Evolutionary conservation across 371 early-diverging fungal species (phyloP).

Genomic region (Circinella umbellata): DNA sequence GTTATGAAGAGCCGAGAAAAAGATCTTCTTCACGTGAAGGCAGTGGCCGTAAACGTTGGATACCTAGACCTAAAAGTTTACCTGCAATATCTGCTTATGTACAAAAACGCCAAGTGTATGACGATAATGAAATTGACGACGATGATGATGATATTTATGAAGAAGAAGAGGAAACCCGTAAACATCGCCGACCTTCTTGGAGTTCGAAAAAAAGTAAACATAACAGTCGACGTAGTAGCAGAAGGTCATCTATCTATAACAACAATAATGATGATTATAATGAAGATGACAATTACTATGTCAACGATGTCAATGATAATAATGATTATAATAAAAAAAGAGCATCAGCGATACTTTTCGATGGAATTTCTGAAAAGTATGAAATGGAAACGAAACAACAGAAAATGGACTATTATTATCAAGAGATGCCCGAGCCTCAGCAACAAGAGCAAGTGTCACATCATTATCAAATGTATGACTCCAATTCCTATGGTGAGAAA

Average conservation of each 20-base stretch:
- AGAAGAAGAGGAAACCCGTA: background rate
- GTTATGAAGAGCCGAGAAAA: background rate
- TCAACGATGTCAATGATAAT: background rate
- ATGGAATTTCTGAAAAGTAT: slow-evolving; percentile 2
- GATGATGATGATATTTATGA: background rate
- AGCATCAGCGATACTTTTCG: background rate
- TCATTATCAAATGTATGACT: too few relatives aligned
- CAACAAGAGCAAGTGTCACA: background rate
- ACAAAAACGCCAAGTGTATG: background rate
- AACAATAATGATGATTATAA: background rate
- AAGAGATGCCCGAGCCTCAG: background rate
- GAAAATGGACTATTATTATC: background rate
- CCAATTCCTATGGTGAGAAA: too few relatives aligned
- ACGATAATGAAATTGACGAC: background rate
- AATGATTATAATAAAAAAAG: background rate
- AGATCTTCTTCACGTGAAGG: background rate
- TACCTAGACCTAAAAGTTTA: slow-evolving; percentile 16
- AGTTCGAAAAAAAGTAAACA: background rate
- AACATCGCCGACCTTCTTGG: background rate
- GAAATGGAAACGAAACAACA: background rate
- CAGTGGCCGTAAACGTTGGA: slow-evolving; percentile 2
- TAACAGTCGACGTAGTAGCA: background rate
- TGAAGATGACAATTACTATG: background rate
- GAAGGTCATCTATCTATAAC: background rate
- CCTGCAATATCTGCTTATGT: slow-evolving; percentile 10